phyloP scores from a whole-genome alignment of 2,329 filamentous ascomycete genomes.

The Thielaviopsis euricoi region DNA sequence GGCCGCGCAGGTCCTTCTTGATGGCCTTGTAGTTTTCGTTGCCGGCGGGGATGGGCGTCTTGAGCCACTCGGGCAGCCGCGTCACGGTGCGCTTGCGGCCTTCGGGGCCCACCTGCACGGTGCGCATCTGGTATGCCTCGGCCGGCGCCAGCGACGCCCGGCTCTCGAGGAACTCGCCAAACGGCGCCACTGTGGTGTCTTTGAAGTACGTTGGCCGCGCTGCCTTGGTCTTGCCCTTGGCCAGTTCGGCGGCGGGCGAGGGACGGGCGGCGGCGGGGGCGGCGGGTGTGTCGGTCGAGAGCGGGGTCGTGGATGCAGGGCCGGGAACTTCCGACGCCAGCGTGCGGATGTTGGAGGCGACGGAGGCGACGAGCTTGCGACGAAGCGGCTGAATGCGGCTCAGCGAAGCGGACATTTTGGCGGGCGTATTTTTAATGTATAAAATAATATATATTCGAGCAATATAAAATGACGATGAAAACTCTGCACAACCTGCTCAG shows the following conservation, averaged over 20 bases:
- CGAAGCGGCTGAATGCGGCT: conserved; percentile 27
- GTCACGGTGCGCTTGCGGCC: conserved; percentile 48
- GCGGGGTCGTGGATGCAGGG: conserved; percentile 16
- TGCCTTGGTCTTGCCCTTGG: conserved; percentile 20
- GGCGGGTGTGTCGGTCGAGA: conserved; percentile 12
- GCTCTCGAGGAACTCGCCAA: conserved; percentile 38
- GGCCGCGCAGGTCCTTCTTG: conserved; percentile 77
- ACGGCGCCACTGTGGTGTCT: conserved; percentile 37
- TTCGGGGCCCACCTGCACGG: conserved; percentile 46
- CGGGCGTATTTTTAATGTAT: background rate
- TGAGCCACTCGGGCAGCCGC: conserved; percentile 82
- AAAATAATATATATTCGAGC: background rate
- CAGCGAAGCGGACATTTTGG: conserved; percentile 24
- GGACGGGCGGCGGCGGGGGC: conserved; percentile 7
- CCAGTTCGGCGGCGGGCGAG: conserved; percentile 13
- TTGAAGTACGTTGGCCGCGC: conserved; percentile 41
- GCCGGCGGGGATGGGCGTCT: conserved; percentile 78
- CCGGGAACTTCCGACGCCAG: conserved; percentile 31
- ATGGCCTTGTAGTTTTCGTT: conserved; percentile 81
- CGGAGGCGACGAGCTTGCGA: conserved; percentile 22
- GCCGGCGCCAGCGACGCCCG: conserved; percentile 27
- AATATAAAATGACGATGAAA: background rate
- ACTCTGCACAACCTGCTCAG: too few species aligned
- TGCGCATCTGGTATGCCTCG: conserved; percentile 44
- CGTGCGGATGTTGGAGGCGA: conserved; percentile 20